Evolutionary conservation across 108 stramenopile species (phyloP), one percentile per base, ranked within the genome.

Genomic region (Pseudonitzschia pungens): DNA sequence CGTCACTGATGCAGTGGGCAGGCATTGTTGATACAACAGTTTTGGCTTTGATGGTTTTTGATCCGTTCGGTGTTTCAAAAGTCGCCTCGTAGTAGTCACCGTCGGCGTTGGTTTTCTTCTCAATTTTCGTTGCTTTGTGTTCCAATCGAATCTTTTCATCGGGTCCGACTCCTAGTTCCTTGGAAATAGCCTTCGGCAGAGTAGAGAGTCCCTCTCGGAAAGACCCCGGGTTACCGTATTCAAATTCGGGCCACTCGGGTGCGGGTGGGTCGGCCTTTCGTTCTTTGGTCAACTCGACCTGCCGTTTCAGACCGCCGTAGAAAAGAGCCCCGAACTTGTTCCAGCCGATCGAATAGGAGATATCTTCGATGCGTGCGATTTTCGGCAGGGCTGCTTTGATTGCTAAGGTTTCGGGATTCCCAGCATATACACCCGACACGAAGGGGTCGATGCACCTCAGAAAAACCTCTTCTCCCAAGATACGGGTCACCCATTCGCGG

Each of bases 381-480:
- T 98, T 99, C 32, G 86, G 83, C 51, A 99, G 73, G 15, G 98
- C 96, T 45, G 96, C 88, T 70, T 82, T 85, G 92, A 98, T 97
- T 51, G 89, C 24, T 75, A 22, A 99, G 76, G 86, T 89, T 52
- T 90, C 82, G 8, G 98, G 98, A 84, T 99, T 92, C 12, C 98
- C 98, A 51, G 96, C 97, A 75, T 99, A 99, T 4, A 99, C 96
- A 14, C 98, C 98, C 22, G 86, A 88, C 22, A 99, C 96, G 72
- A 99, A 97, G 32, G 98, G 98, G 65, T 99, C 98, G 69, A 99
- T 97, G 53, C 90, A 77, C 31, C 94, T 74, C 55, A 85, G 71
- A 79, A 97, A 98, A 26, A 89, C 90, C 77, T 99, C 97, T 50
- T 86, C 86, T 55, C 98, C 98, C 12, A 98, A 81, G 42, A 85